Evolutionary conservation across 176 grass and related monocot genomes (phyloP), one percentile per base, ranked within the genome.

Genomic region (Cenchrus purpureus): DNA sequence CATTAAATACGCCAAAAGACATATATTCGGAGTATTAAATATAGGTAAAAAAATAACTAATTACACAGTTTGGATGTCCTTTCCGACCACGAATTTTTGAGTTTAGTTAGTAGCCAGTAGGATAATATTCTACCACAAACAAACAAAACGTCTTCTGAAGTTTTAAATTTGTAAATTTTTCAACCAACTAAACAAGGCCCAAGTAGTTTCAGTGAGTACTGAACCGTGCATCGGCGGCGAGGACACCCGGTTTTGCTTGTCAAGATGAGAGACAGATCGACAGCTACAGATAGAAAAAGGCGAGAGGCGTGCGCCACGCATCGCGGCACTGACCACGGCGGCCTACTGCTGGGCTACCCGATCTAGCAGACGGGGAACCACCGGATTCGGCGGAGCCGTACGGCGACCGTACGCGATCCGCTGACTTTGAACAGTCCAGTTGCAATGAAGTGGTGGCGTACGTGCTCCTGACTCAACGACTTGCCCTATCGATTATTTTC

Each of bases 311-410:
- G 42, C 52, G 51, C n/a, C 25, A 59, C 75, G 59, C 71, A 48
- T 37, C 22, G 59, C 59, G 48, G 20, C 50, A 37, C 40, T n/a
- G 76, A 71, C 66, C 75, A 34, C 52, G 16, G 53, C 8, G 28
- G n/a, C 13, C 59, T n/a, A 42, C 58, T 10, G 20, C 0, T 10
- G 34, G 2, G 37, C 76, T 29, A 42, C 25, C 13, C 3, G 12
- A 48, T 53, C 65, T 12, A 61, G 17, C 65, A 1, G 76, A 68
- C 12, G 32, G 44, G 14, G 52, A 70, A 13, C 28, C 69, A 68
- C 11, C 42, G 14, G 68, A 79, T 73, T 60, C 31, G 1, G 62
- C n/a, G 0, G 71, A 74, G 49, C 28, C 81, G 81, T 89, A 89
- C 68, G 9, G 43, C 1, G 14, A 58, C 81, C 81, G 75, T 84